These are phyloP conservation scores for Senecio squalidus DNA, from an alignment of 140 eudicot genomes.

Conservation along the genomic window DNA sequence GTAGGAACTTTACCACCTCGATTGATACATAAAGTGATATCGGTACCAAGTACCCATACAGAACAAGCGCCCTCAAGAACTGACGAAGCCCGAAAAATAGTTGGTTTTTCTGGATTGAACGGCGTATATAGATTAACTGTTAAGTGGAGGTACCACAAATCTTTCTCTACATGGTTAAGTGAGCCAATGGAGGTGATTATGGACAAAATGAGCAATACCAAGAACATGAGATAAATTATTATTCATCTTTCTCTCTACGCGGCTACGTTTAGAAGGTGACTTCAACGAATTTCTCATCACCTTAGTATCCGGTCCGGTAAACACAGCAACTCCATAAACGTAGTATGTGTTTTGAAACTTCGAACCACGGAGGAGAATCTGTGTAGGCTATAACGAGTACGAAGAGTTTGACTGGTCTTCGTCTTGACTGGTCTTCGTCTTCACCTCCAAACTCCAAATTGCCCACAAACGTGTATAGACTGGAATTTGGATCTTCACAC, in stretches of 20 bases:
- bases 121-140: neutral
- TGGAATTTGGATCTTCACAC: slow-evolving; percentile 32
- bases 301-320: slow-evolving; percentile 3
- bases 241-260: slow-evolving; percentile 22
- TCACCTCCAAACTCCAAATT: slow-evolving; percentile 15
- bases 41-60: slow-evolving; percentile 29
- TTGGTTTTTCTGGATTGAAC: neutral
- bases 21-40: slow-evolving; percentile 29
- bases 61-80: slow-evolving; percentile 28
- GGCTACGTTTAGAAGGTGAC: slow-evolving; percentile 27
- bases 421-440: too few relatives aligned
- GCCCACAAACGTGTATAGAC: slow-evolving; percentile 28
- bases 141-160: slow-evolving; percentile 26
- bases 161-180: neutral
- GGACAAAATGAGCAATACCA: slow-evolving; percentile 14
- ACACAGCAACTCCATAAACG: slow-evolving; percentile 16
- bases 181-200: slow-evolving; percentile 25
- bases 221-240: slow-evolving; percentile 20
- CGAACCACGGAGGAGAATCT: too few relatives aligned
- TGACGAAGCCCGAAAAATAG: neutral
- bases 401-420: neutral
- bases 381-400: slow-evolving; percentile 10
- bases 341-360: slow-evolving; percentile 28
- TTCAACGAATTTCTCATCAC: slow-evolving; percentile 22
- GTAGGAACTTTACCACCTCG: slow-evolving; percentile 28